These are phyloP conservation scores for Periconia digitata DNA, from an alignment of 2,329 filamentous ascomycete species.

Conservation along the genomic window DNA sequence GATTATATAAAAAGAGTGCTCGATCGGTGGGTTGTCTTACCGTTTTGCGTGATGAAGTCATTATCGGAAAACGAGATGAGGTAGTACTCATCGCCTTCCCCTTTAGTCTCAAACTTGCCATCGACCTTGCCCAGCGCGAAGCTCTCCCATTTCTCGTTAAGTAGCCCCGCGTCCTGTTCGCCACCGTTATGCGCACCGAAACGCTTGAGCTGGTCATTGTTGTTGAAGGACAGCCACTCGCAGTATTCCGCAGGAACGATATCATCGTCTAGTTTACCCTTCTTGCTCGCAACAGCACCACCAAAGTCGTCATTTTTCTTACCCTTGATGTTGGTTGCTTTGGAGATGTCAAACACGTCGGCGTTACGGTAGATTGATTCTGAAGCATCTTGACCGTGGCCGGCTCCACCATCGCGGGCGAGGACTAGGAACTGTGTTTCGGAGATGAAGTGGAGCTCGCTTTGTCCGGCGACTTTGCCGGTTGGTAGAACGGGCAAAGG, in stretches of 20 bases:
- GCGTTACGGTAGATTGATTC: constrained; percentile 66
- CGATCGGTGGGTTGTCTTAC: constrained; percentile 34
- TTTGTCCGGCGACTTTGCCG: constrained; percentile 64
- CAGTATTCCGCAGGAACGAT: constrained; percentile 65
- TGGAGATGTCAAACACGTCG: constrained; percentile 67
- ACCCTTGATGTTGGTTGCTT: constrained; percentile 63
- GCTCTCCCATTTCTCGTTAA: constrained; percentile 80
- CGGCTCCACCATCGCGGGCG: constrained; percentile 63
- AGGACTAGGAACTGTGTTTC: constrained; percentile 68
- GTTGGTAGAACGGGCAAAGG: constrained; percentile 61
- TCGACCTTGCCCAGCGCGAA: constrained; percentile 62
- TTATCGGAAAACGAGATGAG: constrained; percentile 71
- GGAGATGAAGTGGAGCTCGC: constrained; percentile 66
- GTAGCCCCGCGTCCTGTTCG: constrained; percentile 55
- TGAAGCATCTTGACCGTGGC: constrained; percentile 57
- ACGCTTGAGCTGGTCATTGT: constrained; percentile 63
- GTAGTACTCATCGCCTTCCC: constrained; percentile 66
- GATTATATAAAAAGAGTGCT: background rate
- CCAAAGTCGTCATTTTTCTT: constrained; percentile 35
- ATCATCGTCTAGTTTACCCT: constrained; percentile 56
- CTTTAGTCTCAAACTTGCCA: constrained; percentile 42
- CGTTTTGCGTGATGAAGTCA: constrained; percentile 74
- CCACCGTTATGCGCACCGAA: constrained; percentile 74
- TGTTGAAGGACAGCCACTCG: constrained; percentile 68
- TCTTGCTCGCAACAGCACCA: constrained; percentile 50